Base-by-base conservation (phyloP, 306 rosid species). In the Citrullus colocynthis region DNA sequence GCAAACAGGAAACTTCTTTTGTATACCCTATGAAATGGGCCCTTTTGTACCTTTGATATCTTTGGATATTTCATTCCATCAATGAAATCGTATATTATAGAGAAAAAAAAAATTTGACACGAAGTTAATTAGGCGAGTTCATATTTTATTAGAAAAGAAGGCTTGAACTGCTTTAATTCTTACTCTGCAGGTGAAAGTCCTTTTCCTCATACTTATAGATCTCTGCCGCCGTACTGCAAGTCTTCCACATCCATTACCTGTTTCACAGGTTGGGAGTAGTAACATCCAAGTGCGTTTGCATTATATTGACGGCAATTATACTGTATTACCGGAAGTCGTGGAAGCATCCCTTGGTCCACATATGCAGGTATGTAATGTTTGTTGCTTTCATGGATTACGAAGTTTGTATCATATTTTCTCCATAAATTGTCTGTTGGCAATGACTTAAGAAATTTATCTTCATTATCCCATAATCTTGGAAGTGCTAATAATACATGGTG, bases 261-360 rank as follows among this genome's bases (percentile, higher is more conserved):
- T 90, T 80, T 94, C 98, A 75, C 98, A 94, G 88, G 95, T 94
- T 64, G 97, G 96, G 70, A 87, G 96, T 78, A 80, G 64, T 86
- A 92, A 82, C 88, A 90, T 89, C 83, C 98, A 94, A 84, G 96
- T 92, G 65, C 90, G 95, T 82, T 88, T 94, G 82, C 98, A 94
- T 87, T 94, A 90, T 78, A 94, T 92, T 78, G 98, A 94, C 70
- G 97, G 98, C 34, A 92, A 90, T 85, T 92, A 92, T 77, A 92
- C 96, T 13, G 97, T 94, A 69, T 88, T 92, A 75, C 98, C 98
- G 16, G 96, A 94, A 85, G 96, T 94, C 49, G 91, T 94, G 59
- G 98, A 92, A 90, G 97, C 97, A 60, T 87, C 97, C 72, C 90
- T 94, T 82, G 96, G 93, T 75, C 95, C 97, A 63, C 93, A 94